These are phyloP conservation scores for Cornus kousa DNA, from an alignment of 148 eudicot genomes.

Conservation along the genomic window DNA sequence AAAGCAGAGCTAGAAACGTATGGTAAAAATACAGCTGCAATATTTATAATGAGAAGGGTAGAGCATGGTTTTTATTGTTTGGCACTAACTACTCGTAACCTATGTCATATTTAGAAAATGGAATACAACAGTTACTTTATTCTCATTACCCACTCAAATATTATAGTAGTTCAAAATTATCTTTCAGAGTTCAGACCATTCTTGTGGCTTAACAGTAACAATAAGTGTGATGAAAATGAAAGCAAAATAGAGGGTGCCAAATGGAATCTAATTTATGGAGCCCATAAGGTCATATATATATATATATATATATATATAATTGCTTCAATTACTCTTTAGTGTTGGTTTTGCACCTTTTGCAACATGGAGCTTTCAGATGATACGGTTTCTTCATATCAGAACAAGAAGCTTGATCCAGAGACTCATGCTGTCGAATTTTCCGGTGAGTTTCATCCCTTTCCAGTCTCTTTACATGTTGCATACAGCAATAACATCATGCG, in stretches of 20 bases:
- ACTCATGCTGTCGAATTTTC: not conserved
- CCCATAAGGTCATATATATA: not conserved
- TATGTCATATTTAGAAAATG: too few species aligned
- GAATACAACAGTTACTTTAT: not conserved
- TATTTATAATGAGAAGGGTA: not conserved
- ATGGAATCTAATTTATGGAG: not conserved
- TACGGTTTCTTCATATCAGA: not conserved
- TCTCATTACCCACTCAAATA: too few species aligned
- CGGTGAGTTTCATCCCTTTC: not conserved
- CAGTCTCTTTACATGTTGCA: too few species aligned
- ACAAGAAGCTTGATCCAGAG: not conserved
- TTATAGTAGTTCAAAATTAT: too few species aligned
- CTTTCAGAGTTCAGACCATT: not conserved
- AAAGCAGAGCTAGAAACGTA: too few species aligned
- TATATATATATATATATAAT: not conserved
- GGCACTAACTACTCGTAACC: too few species aligned
- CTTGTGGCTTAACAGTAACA: not conserved
- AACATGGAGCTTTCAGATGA: not conserved
- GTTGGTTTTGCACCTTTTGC: not conserved
- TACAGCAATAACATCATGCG: not conserved
- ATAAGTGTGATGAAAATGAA: not conserved
- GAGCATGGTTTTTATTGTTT: too few species aligned
- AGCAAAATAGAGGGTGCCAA: not conserved
- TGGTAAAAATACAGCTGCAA: not conserved
- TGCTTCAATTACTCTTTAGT: not conserved